Percentiles rank a stretch among this genome's conserved stretches.
Conservation (phyloP, 2,329 filamentous ascomycete genomes). For the Esteya vermicola region DNA sequence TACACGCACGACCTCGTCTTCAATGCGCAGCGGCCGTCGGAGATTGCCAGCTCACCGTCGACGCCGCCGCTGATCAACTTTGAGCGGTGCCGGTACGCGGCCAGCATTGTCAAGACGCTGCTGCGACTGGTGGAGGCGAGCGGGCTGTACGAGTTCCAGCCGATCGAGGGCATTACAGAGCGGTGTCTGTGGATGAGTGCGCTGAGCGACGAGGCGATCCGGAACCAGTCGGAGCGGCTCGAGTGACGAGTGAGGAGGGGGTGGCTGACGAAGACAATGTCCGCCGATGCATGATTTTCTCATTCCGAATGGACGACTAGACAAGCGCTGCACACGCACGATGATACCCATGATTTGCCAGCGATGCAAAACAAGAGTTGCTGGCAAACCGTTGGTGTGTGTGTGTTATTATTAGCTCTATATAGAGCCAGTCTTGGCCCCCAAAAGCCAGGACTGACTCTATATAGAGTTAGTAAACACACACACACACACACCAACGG, state of each 20-base stretch:
- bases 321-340: too few relatives aligned
- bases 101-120: constrained; percentile 65
- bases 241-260: constrained; percentile 19
- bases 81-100: constrained; percentile 63
- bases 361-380: too few relatives aligned
- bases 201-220: constrained; percentile 61
- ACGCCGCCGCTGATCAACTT: constrained; percentile 67
- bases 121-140: constrained; percentile 68
- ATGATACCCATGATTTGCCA: too few relatives aligned
- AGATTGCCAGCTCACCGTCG: constrained; percentile 53
- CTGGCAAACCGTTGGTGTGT: too few relatives aligned
- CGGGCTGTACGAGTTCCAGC: constrained; percentile 57
- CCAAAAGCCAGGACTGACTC: too few relatives aligned
- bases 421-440: too few relatives aligned
- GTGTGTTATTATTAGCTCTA: too few relatives aligned
- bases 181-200: constrained; percentile 78
- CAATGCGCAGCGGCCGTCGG: constrained; percentile 65
- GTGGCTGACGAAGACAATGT: too few relatives aligned
- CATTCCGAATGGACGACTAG: too few relatives aligned
- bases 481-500: too few relatives aligned
- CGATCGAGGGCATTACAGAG: constrained; percentile 64
- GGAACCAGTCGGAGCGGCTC: constrained; percentile 33
- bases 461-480: too few relatives aligned
- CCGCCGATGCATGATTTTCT: neutral
- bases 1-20: constrained; percentile 77